These are phyloP conservation scores for Nicotiana undulata DNA, from an alignment of 257 asterid genomes.

Conservation along the genomic window DNA sequence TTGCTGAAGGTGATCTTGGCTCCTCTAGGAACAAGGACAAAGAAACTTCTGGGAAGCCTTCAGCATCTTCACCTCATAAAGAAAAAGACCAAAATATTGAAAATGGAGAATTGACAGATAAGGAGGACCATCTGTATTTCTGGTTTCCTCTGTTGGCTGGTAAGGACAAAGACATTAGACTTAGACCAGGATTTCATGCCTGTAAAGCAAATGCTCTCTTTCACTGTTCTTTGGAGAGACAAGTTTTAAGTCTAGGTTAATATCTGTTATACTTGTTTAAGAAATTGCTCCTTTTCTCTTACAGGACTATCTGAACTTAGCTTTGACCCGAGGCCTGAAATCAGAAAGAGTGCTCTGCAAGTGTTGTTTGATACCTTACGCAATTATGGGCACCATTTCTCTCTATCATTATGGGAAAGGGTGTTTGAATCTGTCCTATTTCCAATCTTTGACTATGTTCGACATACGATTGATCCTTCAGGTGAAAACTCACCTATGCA, in stretches of 20 bases:
- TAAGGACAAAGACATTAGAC: constrained; percentile 17
- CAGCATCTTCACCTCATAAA: constrained; percentile 64
- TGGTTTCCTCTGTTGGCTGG: constrained; percentile 99
- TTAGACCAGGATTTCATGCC: neutral
- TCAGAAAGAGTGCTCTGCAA: constrained; percentile 87
- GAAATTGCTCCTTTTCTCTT: constrained; percentile 10
- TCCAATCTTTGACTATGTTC: constrained; percentile 88
- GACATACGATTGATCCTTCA: constrained; percentile 85
- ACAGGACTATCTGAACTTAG: constrained; percentile 95
- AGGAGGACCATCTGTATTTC: constrained; percentile 83
- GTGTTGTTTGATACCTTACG: constrained; percentile 89
- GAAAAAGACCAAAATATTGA: constrained; percentile 59
- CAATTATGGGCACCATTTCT: constrained; percentile 90
- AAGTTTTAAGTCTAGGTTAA: neutral
- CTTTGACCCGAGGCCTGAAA: constrained; percentile 95
- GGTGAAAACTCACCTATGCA: constrained; percentile 44
- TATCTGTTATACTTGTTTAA: neutral
- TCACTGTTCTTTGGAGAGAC: neutral
- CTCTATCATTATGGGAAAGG: constrained; percentile 90
- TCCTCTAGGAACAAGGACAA: constrained; percentile 29
- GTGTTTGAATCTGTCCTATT: constrained; percentile 96
- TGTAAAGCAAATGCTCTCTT: neutral
- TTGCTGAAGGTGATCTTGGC: constrained; percentile 89
- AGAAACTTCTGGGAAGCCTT: constrained; percentile 40
- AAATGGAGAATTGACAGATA: constrained; percentile 52